A percentile compares a stretch with the other conserved stretches of the same genome.
phyloP scores from a whole-genome alignment of 371 early-diverging fungal species.

The Mucor mucedo region DNA sequence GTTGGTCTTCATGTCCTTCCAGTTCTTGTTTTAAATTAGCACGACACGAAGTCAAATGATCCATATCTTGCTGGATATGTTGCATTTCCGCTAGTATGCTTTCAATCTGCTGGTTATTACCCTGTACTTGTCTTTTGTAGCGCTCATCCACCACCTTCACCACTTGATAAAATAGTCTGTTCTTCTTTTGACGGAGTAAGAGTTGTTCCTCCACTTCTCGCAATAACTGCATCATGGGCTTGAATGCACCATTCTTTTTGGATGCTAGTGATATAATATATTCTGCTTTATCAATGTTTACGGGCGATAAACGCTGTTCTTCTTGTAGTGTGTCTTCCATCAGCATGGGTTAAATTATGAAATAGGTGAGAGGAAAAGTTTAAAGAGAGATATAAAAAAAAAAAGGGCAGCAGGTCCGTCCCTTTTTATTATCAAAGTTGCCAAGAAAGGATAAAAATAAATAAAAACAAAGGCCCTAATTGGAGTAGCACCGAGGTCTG shows the following conservation, averaged over 20 bases:
- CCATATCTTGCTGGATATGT: slow-evolving; percentile 13
- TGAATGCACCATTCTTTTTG: slow-evolving; percentile 26
- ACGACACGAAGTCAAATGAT: slow-evolving; percentile 14
- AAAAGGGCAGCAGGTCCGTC: background rate
- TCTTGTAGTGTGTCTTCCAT: slow-evolving; percentile 8
- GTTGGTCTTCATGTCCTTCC: slow-evolving; percentile 19
- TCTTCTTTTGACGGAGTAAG: slow-evolving; percentile 15
- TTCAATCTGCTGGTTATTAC: slow-evolving; percentile 16
- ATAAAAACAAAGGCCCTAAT: background rate
- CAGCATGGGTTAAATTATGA: background rate
- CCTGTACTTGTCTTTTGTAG: slow-evolving; percentile 14
- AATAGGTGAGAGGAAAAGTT: background rate
- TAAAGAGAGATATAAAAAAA: slow-evolving; percentile 2
- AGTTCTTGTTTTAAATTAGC: slow-evolving; percentile 15
- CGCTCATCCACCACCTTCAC: slow-evolving; percentile 5
- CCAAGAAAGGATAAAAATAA: slow-evolving; percentile 19
- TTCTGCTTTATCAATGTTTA: slow-evolving; percentile 27
- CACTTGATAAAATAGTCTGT: slow-evolving; percentile 21
- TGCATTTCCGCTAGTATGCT: slow-evolving; percentile 18
- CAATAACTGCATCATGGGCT: slow-evolving; percentile 18
- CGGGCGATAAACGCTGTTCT: slow-evolving; percentile 4
- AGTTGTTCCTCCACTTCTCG: slow-evolving; percentile 29
- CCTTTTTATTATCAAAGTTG: slow-evolving; percentile 5
- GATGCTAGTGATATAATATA: slow-evolving; percentile 15
- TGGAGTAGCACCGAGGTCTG: background rate